Evolutionary conservation across 768 basidiomycete genomes (phyloP).

Genomic region (Termitomyces bulborhizus): DNA sequence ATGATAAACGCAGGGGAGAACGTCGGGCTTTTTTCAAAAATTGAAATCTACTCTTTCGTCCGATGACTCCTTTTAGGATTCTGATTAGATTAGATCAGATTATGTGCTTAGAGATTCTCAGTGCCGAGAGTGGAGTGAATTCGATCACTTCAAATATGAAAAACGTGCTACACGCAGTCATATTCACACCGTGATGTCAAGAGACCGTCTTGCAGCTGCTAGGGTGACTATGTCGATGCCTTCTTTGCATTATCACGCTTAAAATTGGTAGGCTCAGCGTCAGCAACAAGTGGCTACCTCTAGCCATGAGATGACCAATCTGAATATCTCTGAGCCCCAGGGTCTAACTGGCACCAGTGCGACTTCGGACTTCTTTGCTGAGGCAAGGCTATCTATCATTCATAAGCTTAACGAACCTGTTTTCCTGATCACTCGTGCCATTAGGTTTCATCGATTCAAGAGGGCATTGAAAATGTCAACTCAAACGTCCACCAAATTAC

Average conservation of each 20-base stretch:
- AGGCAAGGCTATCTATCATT: constrained; percentile 19
- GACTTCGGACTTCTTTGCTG: constrained; percentile 27
- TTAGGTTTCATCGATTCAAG: constrained; percentile 37
- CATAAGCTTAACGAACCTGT: not conserved
- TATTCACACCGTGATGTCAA: constrained; percentile 20
- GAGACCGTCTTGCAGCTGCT: constrained; percentile 32
- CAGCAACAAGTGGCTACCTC: constrained; percentile 18
- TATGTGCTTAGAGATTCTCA: not conserved
- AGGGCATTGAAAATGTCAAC: constrained; percentile 31
- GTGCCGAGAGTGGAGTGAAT: not conserved
- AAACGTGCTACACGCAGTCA: constrained; percentile 1
- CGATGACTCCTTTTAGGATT: constrained; percentile 17
- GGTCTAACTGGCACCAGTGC: constrained; percentile 8
- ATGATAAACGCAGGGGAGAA: constrained; percentile 2
- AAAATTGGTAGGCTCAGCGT: constrained; percentile 24
- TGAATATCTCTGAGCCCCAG: constrained; percentile 14
- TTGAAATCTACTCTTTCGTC: constrained; percentile 6
- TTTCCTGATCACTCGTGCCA: not conserved
- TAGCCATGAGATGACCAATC: constrained; percentile 25
- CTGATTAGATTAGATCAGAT: constrained; percentile 9
- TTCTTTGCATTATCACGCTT: not conserved
- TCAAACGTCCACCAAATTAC: constrained; percentile 32
- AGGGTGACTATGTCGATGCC: constrained; percentile 20
- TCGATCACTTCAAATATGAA: not conserved
- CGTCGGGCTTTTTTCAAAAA: constrained; percentile 10